Percentiles rank a stretch among this genome's conserved stretches.
These are phyloP conservation scores for Alternaria atra DNA, from an alignment of 2,329 filamentous ascomycete genomes.

Conservation along the genomic window DNA sequence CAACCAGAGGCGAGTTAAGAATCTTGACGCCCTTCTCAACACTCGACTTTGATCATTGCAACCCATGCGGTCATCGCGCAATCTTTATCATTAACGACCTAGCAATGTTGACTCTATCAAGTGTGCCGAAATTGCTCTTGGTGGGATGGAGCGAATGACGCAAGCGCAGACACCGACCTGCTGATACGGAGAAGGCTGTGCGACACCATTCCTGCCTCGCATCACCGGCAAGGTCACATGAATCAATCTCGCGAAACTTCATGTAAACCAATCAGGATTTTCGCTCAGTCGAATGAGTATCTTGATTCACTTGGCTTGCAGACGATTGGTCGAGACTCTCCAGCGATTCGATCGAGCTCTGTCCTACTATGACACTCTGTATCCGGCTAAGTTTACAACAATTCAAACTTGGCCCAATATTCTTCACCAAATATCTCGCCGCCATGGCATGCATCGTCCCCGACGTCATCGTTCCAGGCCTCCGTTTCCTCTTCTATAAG, in stretches of 20 bases:
- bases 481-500: too few species aligned
- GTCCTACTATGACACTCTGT: neutral
- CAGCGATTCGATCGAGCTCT: neutral
- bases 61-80: neutral
- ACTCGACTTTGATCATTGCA: neutral
- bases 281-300: neutral
- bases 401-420: neutral
- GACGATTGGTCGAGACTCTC: neutral
- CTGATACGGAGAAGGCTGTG: neutral
- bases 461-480: too few species aligned
- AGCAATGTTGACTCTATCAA: neutral
- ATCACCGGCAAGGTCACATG: too few species aligned
- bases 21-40: neutral
- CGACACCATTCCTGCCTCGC: too few species aligned
- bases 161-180: neutral
- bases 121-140: rapidly evolving
- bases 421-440: too few species aligned
- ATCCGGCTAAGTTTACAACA: neutral
- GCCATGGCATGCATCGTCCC: too few species aligned
- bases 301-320: neutral
- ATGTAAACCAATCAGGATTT: too few species aligned
- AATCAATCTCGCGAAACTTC: too few species aligned
- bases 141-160: neutral
- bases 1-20: rapidly evolving
- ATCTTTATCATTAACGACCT: neutral